Conservation (phyloP, 164 flowering plant genomes). For the Pachysandra terminalis region DNA sequence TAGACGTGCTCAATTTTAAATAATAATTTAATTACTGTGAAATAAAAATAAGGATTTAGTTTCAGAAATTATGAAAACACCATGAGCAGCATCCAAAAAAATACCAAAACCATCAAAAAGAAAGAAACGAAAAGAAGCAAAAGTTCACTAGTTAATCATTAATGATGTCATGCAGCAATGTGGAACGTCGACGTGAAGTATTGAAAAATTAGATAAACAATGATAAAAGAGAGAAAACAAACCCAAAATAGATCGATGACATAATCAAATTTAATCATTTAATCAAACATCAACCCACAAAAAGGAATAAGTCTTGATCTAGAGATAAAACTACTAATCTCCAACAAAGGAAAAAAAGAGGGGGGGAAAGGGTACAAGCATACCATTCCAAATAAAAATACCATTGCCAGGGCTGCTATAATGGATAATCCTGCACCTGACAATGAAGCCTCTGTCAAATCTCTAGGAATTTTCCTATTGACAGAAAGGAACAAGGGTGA, state of each 20-base stretch:
- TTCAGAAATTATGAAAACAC: background rate
- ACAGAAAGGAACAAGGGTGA: background rate
- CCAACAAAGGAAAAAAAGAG: background rate
- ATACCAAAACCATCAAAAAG: no score
- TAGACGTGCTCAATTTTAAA: slow-evolving; percentile 65
- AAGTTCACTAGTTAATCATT: background rate
- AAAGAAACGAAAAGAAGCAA: background rate
- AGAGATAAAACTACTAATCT: background rate
- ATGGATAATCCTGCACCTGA: slow-evolving; percentile 98
- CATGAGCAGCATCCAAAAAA: background rate
- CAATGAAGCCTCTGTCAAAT: slow-evolving; percentile 96
- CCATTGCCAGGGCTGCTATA: slow-evolving; percentile 79
- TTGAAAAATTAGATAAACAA: no score
- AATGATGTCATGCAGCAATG: background rate
- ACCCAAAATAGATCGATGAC: background rate
- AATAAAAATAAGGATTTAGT: slow-evolving; percentile 6
- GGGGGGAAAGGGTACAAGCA: slow-evolving; percentile 12
- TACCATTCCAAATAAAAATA: slow-evolving; percentile 99
- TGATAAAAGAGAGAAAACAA: background rate
- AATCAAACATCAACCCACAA: background rate
- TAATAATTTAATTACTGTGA: slow-evolving; percentile 79
- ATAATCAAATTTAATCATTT: background rate
- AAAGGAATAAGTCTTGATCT: background rate
- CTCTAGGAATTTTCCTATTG: slow-evolving; percentile 94
- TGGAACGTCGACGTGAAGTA: background rate